Percentiles rank a stretch among this genome's conserved stretches.
Conservation (phyloP, 1,284 basidiomycete species). For the Naganishia liquefaciens region DNA sequence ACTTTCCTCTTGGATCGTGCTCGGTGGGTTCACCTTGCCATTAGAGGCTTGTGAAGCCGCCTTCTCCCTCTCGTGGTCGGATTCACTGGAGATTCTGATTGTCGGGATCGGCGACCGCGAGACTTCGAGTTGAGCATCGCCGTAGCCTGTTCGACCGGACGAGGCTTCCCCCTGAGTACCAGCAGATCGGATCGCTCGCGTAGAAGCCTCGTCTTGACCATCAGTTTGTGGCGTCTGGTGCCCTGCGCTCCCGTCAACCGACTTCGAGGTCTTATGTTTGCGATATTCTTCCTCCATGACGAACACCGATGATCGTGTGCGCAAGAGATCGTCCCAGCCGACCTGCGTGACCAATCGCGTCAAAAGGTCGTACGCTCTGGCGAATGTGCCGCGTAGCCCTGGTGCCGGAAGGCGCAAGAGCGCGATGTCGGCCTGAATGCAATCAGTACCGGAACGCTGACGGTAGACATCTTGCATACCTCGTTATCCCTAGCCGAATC, state of each 20-base stretch:
- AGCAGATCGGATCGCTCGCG: slow-evolving; percentile 59
- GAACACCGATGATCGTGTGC: slow-evolving; percentile 89
- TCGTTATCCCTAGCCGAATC: slow-evolving; percentile 75
- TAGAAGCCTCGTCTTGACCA: slow-evolving; percentile 69
- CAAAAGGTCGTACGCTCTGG: slow-evolving; percentile 86
- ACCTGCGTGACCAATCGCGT: slow-evolving; percentile 87
- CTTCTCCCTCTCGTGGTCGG: slow-evolving; percentile 61
- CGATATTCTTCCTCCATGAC: slow-evolving; percentile 99
- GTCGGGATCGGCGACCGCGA: slow-evolving; percentile 65
- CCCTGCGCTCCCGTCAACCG: slow-evolving; percentile 44
- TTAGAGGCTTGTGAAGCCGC: slow-evolving; percentile 36
- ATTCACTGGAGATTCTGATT: slow-evolving; percentile 85
- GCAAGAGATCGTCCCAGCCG: slow-evolving; percentile 97
- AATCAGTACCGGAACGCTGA: not conserved
- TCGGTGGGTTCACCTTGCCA: slow-evolving; percentile 23
- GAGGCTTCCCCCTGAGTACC: slow-evolving; percentile 9
- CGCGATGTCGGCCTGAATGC: slow-evolving; percentile 74
- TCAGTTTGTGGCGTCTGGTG: slow-evolving; percentile 34
- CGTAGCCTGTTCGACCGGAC: slow-evolving; percentile 20
- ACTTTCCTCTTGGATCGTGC: slow-evolving; percentile 51
- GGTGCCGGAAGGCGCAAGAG: slow-evolving; percentile 90
- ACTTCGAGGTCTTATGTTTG: slow-evolving; percentile 61
- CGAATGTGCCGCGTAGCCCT: slow-evolving; percentile 90
- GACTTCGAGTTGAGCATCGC: slow-evolving; percentile 33
- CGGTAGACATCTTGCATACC: slow-evolving; percentile 51